Percentiles rank a stretch among this genome's conserved stretches.
Conservation (phyloP, 805 yeast species). For the Candida sphagnicola region DNA sequence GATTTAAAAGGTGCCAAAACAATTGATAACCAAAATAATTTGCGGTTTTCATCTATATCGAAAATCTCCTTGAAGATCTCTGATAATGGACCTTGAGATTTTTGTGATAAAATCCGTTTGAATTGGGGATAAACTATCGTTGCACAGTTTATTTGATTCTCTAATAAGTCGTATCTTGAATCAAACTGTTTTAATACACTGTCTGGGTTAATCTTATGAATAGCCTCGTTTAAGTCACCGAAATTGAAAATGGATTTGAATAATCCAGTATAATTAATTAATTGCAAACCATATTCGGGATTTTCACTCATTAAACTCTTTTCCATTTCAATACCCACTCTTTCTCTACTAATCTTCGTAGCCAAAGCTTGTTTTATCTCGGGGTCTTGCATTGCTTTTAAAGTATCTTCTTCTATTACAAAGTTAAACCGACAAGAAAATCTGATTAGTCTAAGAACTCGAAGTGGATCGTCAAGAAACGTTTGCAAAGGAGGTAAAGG, state of each 20-base stretch:
- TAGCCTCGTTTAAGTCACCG: constrained; percentile 18
- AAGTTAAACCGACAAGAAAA: constrained; percentile 82
- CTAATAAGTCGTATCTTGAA: constrained; percentile 5
- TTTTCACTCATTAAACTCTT: constrained; percentile 68
- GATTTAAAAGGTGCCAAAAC: constrained; percentile 49
- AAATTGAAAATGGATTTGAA: constrained; percentile 54
- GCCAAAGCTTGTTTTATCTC: constrained; percentile 56
- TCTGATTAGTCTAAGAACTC: constrained; percentile 80
- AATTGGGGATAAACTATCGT: constrained; percentile 21
- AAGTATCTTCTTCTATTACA: constrained; percentile 52
- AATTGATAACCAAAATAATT: constrained; percentile 44
- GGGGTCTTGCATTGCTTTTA: constrained; percentile 59
- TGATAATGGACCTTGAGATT: neutral
- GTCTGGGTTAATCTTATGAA: constrained; percentile 14
- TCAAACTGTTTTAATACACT: constrained; percentile 4
- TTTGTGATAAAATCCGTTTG: constrained; percentile 3
- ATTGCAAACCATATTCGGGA: constrained; percentile 59
- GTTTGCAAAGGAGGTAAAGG: constrained; percentile 85
- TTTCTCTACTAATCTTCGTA: constrained; percentile 80
- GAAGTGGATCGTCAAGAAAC: constrained; percentile 88
- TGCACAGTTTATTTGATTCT: constrained; percentile 15
- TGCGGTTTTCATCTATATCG: constrained; percentile 9
- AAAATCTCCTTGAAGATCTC: constrained; percentile 1
- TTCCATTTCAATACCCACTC: constrained; percentile 81
- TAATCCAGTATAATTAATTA: constrained; percentile 54